phyloP scores from a whole-genome alignment of 257 asterid genomes.

The Rauvolfia tetraphylla region DNA sequence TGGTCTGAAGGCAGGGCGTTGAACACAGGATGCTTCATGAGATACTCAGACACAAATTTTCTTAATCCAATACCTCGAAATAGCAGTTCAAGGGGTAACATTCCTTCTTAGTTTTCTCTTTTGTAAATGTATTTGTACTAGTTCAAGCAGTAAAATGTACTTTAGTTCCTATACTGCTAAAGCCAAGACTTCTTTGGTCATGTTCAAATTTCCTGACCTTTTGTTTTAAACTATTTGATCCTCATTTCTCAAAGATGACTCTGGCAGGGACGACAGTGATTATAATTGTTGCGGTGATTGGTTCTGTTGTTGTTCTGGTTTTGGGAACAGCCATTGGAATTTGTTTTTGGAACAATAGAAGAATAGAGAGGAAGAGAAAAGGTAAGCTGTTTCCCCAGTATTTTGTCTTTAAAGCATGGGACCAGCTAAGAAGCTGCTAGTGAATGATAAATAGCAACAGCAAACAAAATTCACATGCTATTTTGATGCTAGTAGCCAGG shows the following conservation, averaged over 20 bases:
- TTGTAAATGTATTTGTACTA: background rate
- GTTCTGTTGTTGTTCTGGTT: constrained; percentile 48
- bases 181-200: background rate
- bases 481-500: background rate
- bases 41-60: constrained; percentile 43
- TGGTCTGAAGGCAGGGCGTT: constrained; percentile 44
- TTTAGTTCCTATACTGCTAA: background rate
- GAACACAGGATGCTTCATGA: constrained; percentile 45
- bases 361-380: constrained; percentile 65
- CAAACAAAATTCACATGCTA: background rate
- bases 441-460: background rate
- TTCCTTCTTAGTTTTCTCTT: background rate
- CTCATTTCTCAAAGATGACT: constrained; percentile 2
- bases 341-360: constrained; percentile 51
- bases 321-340: constrained; percentile 46
- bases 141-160: constrained; percentile 49
- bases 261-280: constrained; percentile 48
- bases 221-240: background rate
- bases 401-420: constrained; percentile 1
- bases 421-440: background rate
- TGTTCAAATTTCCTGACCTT: background rate
- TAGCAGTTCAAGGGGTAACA: constrained; percentile 63
- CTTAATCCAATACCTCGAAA: constrained; percentile 36
- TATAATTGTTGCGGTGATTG: constrained; percentile 41
- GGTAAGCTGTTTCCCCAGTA: constrained; percentile 32